phyloP scores from a whole-genome alignment of 176 grass and related monocot species.

The Triticum timopheevii region DNA sequence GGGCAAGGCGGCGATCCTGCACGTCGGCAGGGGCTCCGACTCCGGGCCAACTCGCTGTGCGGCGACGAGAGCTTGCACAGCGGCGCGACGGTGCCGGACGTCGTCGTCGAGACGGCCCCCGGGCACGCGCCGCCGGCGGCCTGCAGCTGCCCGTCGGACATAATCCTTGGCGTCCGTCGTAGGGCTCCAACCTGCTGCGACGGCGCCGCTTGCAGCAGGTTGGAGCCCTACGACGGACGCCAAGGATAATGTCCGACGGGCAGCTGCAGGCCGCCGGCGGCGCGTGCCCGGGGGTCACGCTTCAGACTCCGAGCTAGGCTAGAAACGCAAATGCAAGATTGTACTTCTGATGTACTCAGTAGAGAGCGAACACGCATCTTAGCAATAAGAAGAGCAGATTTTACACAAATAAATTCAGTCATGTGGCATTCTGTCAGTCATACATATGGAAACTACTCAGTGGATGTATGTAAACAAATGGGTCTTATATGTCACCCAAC shows the following conservation, averaged over 20 bases:
- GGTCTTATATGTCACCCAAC: neutral
- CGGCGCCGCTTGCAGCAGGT: too few species aligned
- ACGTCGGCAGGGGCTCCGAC: conserved; percentile 49
- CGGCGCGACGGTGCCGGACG: conserved; percentile 8
- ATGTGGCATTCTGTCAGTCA: too few species aligned
- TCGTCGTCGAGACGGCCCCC: neutral
- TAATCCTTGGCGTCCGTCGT: too few species aligned
- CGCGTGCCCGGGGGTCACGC: conserved; percentile 23
- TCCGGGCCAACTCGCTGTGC: conserved; percentile 53
- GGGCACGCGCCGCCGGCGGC: too few species aligned
- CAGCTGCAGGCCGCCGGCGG: conserved; percentile 37
- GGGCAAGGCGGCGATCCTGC: conserved; percentile 21
- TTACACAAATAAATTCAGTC: neutral
- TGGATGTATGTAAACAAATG: neutral
- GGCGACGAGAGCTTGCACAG: conserved; percentile 43
- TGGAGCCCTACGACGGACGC: conserved; percentile 13
- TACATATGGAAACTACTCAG: neutral
- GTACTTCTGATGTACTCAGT: neutral
- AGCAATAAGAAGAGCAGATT: neutral
- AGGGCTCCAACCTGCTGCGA: too few species aligned
- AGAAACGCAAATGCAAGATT: neutral
- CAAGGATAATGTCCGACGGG: conserved; percentile 56
- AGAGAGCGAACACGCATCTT: neutral
- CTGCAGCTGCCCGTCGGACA: too few species aligned
- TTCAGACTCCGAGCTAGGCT: conserved; percentile 66